Percentiles rank a stretch among this genome's conserved stretches.
Evolutionary conservation across 179 eudicot genomes (phyloP).

Genomic region (Dionaea muscipula): DNA sequence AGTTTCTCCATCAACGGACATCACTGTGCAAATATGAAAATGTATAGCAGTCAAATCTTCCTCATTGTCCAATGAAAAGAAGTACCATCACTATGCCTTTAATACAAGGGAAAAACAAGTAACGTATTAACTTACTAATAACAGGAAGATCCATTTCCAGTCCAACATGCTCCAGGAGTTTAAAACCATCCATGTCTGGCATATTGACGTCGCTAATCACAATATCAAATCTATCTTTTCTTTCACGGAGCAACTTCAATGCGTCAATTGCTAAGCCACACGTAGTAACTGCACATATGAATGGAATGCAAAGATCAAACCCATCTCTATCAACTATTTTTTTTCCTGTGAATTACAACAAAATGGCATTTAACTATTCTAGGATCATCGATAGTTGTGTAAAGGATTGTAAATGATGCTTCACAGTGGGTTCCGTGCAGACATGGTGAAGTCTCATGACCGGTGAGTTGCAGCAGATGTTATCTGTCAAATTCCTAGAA

Average conservation of each 20-base stretch:
- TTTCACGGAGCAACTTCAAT: conserved; percentile 8
- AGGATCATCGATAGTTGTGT: too few relatives aligned
- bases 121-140: conserved; percentile 7
- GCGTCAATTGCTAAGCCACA: conserved; percentile 12
- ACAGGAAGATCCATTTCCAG: conserved; percentile 13
- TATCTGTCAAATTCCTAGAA: too few relatives aligned
- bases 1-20: conserved; percentile 97
- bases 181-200: conserved; percentile 14
- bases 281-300: conserved; percentile 5
- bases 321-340: too few relatives aligned
- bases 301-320: background rate
- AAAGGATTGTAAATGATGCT: too few relatives aligned
- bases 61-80: conserved; percentile 2
- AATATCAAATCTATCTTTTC: conserved; percentile 8
- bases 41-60: background rate
- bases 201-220: conserved; percentile 12
- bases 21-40: conserved; percentile 49
- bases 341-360: too few relatives aligned
- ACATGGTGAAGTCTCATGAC: too few relatives aligned
- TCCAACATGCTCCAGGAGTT: conserved; percentile 15
- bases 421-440: too few relatives aligned
- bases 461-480: too few relatives aligned
- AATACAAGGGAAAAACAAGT: background rate
- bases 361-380: too few relatives aligned
- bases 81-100: too few relatives aligned